These are phyloP conservation scores for Bruguiera parviflora DNA, from an alignment of 345 rosid genomes.

Conservation along the genomic window DNA sequence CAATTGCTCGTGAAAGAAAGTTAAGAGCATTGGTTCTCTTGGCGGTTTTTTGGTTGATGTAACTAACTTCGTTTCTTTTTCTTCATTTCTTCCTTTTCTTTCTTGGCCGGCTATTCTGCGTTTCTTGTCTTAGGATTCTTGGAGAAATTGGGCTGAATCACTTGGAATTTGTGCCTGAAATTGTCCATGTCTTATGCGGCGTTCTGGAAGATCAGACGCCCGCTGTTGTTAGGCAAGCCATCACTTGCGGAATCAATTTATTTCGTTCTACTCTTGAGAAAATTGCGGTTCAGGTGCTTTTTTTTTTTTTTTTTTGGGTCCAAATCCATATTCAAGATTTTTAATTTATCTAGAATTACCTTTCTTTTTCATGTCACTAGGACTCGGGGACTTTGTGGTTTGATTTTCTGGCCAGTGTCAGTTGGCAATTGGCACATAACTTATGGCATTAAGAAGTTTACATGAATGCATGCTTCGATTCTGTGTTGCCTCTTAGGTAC, in stretches of 20 bases:
- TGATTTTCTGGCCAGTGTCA: not conserved
- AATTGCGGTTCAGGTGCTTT: slow-evolving; percentile 64
- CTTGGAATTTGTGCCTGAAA: slow-evolving; percentile 64
- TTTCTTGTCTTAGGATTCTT: slow-evolving; percentile 51
- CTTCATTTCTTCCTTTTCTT: not conserved
- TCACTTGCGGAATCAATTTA: slow-evolving; percentile 55
- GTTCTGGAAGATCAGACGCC: slow-evolving; percentile 74
- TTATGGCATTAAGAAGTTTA: not conserved
- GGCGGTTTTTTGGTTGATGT: not conserved
- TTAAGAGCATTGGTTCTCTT: not conserved
- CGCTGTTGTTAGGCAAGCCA: slow-evolving; percentile 84
- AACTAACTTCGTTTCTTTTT: not conserved
- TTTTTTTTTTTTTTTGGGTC: too few relatives aligned
- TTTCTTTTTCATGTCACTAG: not conserved
- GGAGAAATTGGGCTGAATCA: slow-evolving; percentile 78
- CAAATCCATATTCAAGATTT: not conserved
- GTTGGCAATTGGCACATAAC: not conserved
- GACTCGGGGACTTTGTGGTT: not conserved
- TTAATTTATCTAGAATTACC: slow-evolving; percentile 3
- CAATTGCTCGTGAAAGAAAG: not conserved
- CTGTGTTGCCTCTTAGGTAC: not conserved
- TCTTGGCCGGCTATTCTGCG: not conserved
- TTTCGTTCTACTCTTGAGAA: slow-evolving; percentile 60
- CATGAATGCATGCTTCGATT: not conserved
- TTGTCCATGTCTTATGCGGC: slow-evolving; percentile 65